These are phyloP conservation scores for Quercus suber DNA, from an alignment of 306 rosid species.

Conservation along the genomic window DNA sequence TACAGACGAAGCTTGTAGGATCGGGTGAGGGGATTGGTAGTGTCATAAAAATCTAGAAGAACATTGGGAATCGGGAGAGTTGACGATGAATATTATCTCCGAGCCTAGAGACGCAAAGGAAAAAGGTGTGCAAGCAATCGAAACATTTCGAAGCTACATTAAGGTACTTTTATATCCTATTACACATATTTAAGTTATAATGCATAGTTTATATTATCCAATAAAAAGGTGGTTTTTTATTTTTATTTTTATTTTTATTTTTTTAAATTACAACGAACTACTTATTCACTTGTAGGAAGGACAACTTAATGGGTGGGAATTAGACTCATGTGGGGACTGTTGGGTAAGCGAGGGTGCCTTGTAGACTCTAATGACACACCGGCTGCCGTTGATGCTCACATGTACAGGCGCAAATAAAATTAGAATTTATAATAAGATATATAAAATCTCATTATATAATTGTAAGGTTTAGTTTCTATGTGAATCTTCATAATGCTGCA, in stretches of 20 bases:
- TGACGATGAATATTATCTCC: slow-evolving; percentile 62
- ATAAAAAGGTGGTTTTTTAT: neutral
- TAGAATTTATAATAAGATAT: slow-evolving; percentile 1
- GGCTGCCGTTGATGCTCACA: slow-evolving; percentile 68
- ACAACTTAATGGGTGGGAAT: slow-evolving; percentile 74
- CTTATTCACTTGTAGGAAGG: slow-evolving; percentile 51
- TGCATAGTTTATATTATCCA: neutral
- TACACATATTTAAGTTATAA: neutral
- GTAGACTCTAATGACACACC: slow-evolving; percentile 61
- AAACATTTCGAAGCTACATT: slow-evolving; percentile 56
- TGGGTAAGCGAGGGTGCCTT: slow-evolving; percentile 96
- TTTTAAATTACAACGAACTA: neutral
- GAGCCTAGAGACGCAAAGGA: slow-evolving; percentile 68
- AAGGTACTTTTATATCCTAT: slow-evolving; percentile 41
- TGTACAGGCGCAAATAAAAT: slow-evolving; percentile 52
- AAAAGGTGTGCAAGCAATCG: slow-evolving; percentile 59
- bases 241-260: neutral
- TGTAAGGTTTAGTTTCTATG: neutral
- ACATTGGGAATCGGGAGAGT: slow-evolving; percentile 59
- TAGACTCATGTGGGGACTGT: slow-evolving; percentile 82
- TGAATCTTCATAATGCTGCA: neutral
- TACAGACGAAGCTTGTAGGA: slow-evolving; percentile 73
- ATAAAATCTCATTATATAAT: neutral
- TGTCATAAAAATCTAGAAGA: slow-evolving; percentile 77
- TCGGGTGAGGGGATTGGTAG: slow-evolving; percentile 76